Evolutionary conservation across 73 alveolate species (phyloP).

Genomic region (Paramecium biaurelia): DNA sequence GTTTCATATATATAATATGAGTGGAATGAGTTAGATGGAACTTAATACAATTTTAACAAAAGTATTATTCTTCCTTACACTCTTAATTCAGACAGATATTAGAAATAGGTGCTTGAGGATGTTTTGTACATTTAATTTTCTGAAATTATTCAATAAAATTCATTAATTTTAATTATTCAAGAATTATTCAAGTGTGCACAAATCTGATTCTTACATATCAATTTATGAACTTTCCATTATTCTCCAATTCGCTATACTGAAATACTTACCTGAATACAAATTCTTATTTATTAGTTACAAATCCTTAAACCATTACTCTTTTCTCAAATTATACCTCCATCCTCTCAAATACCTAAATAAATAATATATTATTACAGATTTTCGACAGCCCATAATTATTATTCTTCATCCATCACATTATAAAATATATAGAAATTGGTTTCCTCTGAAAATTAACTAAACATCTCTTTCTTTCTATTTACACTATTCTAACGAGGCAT

Average conservation of each 20-base stretch:
- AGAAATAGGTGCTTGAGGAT: neutral
- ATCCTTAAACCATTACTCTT: constrained; percentile 32
- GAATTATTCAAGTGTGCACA: neutral
- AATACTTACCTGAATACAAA: neutral
- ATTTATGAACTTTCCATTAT: neutral
- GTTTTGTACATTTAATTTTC: constrained; percentile 16
- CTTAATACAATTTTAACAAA: constrained; percentile 21
- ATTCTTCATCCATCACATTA: constrained; percentile 42
- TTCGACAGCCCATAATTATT: neutral
- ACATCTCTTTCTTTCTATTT: neutral
- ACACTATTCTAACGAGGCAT: neutral
- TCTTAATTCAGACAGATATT: neutral
- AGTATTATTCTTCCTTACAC: neutral
- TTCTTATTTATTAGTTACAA: neutral
- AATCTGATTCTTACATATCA: constrained; percentile 5
- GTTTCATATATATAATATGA: neutral
- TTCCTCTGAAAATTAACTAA: constrained; percentile 4
- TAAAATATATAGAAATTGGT: neutral
- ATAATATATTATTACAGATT: neutral
- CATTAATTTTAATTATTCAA: neutral
- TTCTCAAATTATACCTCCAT: neutral
- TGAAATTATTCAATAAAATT: neutral
- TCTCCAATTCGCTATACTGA: constrained; percentile 40
- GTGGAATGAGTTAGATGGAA: neutral
- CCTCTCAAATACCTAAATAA: neutral